These are phyloP conservation scores for Theobroma cacao DNA, from an alignment of 345 rosid genomes.

Conservation along the genomic window DNA sequence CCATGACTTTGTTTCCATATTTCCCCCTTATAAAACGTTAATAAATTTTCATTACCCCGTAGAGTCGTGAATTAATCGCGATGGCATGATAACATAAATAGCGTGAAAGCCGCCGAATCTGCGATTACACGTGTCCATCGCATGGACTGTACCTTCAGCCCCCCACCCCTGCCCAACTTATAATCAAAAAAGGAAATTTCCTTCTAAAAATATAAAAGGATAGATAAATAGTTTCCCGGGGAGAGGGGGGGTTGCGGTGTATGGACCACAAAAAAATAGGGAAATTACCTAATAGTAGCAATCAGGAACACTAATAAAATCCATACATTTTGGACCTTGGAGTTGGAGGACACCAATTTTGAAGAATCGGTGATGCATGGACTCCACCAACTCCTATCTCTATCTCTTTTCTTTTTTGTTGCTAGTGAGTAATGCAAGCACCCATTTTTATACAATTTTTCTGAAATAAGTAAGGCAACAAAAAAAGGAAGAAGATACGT, in stretches of 20 bases:
- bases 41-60: too few relatives aligned
- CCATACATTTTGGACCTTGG: neutral
- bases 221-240: too few relatives aligned
- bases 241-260: neutral
- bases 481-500: too few relatives aligned
- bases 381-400: neutral
- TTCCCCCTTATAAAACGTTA: too few relatives aligned
- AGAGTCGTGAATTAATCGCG: neutral
- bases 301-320: too few relatives aligned
- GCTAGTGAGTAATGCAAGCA: neutral
- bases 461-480: too few relatives aligned
- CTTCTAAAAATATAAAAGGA: too few relatives aligned
- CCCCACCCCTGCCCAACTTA: too few relatives aligned
- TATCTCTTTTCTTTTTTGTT: neutral
- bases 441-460: neutral
- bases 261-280: neutral
- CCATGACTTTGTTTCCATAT: neutral
- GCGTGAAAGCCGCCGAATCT: neutral
- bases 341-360: neutral
- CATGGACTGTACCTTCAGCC: too few relatives aligned
- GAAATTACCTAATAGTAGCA: too few relatives aligned
- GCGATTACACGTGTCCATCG: neutral
- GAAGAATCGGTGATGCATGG: neutral
- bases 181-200: too few relatives aligned
- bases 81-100: too few relatives aligned